These are phyloP conservation scores for Ceratocystis papillata DNA, from an alignment of 2,329 filamentous ascomycete species.

Conservation along the genomic window DNA sequence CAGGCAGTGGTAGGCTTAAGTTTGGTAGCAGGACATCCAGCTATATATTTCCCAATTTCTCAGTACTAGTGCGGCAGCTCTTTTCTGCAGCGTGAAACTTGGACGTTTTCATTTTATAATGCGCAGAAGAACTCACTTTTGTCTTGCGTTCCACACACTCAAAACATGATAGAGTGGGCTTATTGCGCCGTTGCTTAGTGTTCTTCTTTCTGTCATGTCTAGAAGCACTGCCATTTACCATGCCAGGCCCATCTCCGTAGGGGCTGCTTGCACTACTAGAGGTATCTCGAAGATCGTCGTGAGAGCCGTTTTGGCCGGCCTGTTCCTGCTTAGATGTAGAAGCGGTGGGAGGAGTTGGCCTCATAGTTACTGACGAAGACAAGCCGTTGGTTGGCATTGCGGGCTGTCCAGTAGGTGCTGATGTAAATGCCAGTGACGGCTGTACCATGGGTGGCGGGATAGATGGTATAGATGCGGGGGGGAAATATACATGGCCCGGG, in stretches of 20 bases:
- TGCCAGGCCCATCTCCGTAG: constrained; percentile 17
- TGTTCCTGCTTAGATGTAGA: not conserved
- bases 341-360: not conserved
- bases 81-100: not conserved
- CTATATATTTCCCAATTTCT: not conserved
- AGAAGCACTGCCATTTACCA: constrained; percentile 9
- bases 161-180: constrained; percentile 66
- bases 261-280: constrained; percentile 22
- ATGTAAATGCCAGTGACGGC: not conserved
- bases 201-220: constrained; percentile 28
- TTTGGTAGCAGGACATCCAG: not conserved
- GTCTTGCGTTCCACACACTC: constrained; percentile 77
- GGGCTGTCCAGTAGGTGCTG: not conserved
- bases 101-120: not conserved
- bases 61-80: not conserved
- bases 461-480: not conserved
- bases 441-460: not conserved
- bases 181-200: constrained; percentile 76
- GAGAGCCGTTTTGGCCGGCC: constrained; percentile 5
- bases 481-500: not conserved
- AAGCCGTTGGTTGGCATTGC: not conserved
- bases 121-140: constrained; percentile 45
- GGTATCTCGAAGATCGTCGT: constrained; percentile 14
- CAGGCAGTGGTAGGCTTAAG: not conserved
- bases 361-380: not conserved